Base-by-base conservation (phyloP, 2,329 filamentous ascomycete genomes). In the Trichoderma polysporum region DNA sequence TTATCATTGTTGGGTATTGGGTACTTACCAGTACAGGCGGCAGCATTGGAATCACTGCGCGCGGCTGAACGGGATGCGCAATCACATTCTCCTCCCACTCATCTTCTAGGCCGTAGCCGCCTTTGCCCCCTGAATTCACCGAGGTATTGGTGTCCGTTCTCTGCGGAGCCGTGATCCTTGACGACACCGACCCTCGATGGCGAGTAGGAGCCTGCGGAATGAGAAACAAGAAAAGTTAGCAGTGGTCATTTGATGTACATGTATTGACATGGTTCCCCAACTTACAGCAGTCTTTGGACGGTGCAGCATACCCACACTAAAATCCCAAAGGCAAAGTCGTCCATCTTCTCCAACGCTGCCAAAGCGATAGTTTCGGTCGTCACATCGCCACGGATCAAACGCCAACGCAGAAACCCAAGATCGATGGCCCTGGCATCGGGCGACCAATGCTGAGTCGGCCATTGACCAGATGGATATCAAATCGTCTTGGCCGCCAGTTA, bases 371-470 rank as follows among this genome's bases (percentile, higher is more conserved):
- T 93, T 98, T 72, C 91, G 88, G 76, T 97, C 93, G 75, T 99
- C 95, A 75, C 95, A 99, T 70, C 94, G 87, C 95, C 95, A 99
- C 0, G 93, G 93, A 76, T 99, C 95, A 76, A 98, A 99, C 3
- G 93, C 92, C 45, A 99, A 92, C 17, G 90, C 89, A 3, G 93
- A 93, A 0, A 99, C 94, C 93, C 93, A 99, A 4, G 93, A 97
- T 70, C 96, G 91, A 79, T 99, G 95, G 3, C 95, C 95, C 74
- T 96, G 93, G 76, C 95, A 98, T 69, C 95, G 88, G 19, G 94
- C 95, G 58, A 99, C 90, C 58, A 99, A 88, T 62, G 89, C 87
- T 53, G 88, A 89, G 74, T 98, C 95, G 47, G 89, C 86, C 41
- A 97, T 84, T 17, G 90, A 95, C 95, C 95, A 99, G 72, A 99